A percentile compares a stretch with the other conserved stretches of the same genome.
phyloP scores from a whole-genome alignment of 306 rosid genomes.

The Acacia confusa region DNA sequence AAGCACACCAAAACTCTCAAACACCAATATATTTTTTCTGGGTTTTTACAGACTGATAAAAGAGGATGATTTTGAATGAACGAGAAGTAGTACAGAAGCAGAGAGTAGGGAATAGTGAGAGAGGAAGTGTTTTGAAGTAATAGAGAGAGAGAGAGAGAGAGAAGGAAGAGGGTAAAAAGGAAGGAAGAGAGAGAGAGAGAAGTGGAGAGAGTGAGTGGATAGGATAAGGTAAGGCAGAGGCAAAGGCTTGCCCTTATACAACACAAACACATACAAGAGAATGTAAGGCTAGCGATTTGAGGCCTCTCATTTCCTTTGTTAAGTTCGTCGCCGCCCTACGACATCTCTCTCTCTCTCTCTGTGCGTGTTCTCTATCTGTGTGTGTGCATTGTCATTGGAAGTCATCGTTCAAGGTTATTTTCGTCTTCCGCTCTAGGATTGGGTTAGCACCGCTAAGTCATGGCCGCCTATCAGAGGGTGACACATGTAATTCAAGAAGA shows the following conservation, averaged over 20 bases:
- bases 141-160: constrained; percentile 23
- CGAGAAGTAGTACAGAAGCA: background rate
- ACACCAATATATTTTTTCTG: background rate
- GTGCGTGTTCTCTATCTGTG: background rate
- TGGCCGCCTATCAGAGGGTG: background rate
- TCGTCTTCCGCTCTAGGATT: background rate
- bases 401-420: background rate
- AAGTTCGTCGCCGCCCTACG: background rate
- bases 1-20: background rate
- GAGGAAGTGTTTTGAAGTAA: background rate
- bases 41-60: background rate
- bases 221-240: constrained; percentile 86
- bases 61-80: background rate
- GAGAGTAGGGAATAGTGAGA: background rate
- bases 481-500: background rate
- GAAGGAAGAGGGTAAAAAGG: constrained; percentile 14
- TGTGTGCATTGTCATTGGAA: constrained; percentile 7
- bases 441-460: background rate
- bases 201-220: constrained; percentile 35
- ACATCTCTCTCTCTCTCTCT: constrained; percentile 36
- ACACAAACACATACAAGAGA: constrained; percentile 25
- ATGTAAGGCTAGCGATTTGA: constrained; percentile 55
- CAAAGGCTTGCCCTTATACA: constrained; percentile 29
- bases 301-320: constrained; percentile 63
- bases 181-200: background rate